A percentile compares a stretch with the other conserved stretches of the same genome.
Conservation (phyloP, 768 basidiomycete genomes). For the Naematelia encephala region DNA sequence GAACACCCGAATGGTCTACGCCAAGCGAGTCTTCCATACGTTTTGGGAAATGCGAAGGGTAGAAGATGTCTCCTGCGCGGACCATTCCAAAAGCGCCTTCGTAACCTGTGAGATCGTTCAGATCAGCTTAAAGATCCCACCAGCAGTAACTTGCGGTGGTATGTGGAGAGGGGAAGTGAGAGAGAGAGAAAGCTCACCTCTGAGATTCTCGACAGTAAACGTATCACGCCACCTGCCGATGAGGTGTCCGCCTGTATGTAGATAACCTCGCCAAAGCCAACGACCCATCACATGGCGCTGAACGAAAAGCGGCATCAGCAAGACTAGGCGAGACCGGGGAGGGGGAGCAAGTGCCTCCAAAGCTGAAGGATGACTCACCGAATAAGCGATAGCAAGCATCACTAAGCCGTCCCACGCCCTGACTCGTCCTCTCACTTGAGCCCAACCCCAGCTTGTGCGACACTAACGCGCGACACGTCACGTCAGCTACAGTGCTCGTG, state of each 20-base stretch:
- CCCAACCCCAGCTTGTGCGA: constrained; percentile 41
- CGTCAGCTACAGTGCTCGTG: too few relatives aligned
- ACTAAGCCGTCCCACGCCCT: constrained; percentile 49
- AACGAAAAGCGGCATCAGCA: constrained; percentile 2
- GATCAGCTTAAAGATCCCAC: background rate
- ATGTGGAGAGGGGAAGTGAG: background rate
- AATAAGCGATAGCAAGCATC: constrained; percentile 31
- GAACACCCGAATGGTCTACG: constrained; percentile 10
- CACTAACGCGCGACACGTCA: too few relatives aligned
- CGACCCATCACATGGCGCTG: constrained; percentile 33
- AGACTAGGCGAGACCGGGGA: background rate
- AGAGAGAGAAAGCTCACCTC: constrained; percentile 26
- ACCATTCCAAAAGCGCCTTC: constrained; percentile 43
- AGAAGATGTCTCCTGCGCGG: constrained; percentile 32
- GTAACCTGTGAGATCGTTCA: constrained; percentile 24
- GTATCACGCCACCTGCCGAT: constrained; percentile 50
- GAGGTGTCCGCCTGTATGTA: constrained; percentile 46
- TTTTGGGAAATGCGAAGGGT: constrained; percentile 33
- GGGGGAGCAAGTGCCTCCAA: background rate
- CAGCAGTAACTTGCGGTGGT: background rate
- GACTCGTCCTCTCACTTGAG: constrained; percentile 38
- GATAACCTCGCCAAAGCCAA: constrained; percentile 49
- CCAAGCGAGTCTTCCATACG: constrained; percentile 30
- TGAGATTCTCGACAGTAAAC: constrained; percentile 41
- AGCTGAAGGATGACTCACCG: constrained; percentile 16